These are phyloP conservation scores for Cladosporium sp. DNA, from an alignment of 2,329 filamentous ascomycete species.

Conservation along the genomic window DNA sequence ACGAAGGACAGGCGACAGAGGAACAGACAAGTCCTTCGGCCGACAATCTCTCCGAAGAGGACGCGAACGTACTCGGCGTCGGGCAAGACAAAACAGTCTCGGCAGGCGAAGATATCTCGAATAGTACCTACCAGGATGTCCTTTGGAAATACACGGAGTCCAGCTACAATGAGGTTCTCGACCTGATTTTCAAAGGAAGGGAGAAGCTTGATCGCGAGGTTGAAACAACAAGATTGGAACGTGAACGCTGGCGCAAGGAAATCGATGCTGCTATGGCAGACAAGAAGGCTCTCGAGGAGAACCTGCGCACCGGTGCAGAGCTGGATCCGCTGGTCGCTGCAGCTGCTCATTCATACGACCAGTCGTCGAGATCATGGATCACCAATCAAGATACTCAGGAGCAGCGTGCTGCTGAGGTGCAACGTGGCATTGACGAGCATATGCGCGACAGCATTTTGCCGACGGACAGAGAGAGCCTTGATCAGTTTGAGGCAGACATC, in stretches of 20 bases:
- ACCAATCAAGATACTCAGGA: slow-evolving; percentile 8
- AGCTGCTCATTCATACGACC: slow-evolving; percentile 1
- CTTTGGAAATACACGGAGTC: slow-evolving; percentile 89
- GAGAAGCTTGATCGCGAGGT: slow-evolving; percentile 67
- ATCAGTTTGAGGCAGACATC: slow-evolving; percentile 29
- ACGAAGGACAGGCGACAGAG: neutral
- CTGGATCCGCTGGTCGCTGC: slow-evolving; percentile 21
- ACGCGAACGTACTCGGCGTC: neutral
- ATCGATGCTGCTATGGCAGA: slow-evolving; percentile 29
- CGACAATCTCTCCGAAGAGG: neutral
- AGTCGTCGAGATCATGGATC: neutral
- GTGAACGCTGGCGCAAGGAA: slow-evolving; percentile 52
- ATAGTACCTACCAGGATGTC: slow-evolving; percentile 60
- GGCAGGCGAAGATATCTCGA: neutral
- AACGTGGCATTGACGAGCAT: slow-evolving; percentile 23
- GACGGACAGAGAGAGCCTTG: slow-evolving; percentile 28
- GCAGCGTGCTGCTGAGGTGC: slow-evolving; percentile 29
- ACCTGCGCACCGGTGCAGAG: slow-evolving; percentile 23
- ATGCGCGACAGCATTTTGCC: slow-evolving; percentile 19
- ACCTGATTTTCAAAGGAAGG: slow-evolving; percentile 75
- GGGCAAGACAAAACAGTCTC: neutral
- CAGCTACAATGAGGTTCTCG: slow-evolving; percentile 86
- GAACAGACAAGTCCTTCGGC: neutral
- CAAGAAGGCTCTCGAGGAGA: slow-evolving; percentile 27
- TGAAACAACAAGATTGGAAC: slow-evolving; percentile 57